Evolutionary conservation across 495 filamentous ascomycete species (phyloP), one percentile per base, ranked within the genome.

Genomic region (Achaetomiella virescens): DNA sequence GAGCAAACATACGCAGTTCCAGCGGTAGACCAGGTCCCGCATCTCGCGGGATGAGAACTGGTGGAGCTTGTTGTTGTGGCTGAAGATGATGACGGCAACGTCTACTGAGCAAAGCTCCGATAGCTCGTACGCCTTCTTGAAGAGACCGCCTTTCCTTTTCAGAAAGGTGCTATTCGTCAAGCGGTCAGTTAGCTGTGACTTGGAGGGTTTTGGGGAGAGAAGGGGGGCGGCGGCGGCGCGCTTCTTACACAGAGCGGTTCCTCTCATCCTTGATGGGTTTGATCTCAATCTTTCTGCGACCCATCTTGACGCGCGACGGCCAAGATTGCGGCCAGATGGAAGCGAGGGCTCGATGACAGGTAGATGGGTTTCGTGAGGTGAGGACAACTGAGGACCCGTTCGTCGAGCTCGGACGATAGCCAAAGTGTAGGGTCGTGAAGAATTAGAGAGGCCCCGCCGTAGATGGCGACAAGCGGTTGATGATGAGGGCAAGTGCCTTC

Each of bases 191-290:
- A 65, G 72, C 66, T 64, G 69, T 69, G n/a, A 17, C n/a, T 49
- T 46, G 54, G 38, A 37, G 27, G 40, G 56, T 41, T n/a, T n/a
- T n/a, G n/a, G n/a, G n/a, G 43, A 33, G 43, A 8, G 10, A 50
- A n/a, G 27, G 48, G 31, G 29, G 42, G 45, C 50, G 50, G 45
- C n/a, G 37, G 15, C 22, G 2, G 33, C 33, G 50, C 58, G 41
- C 43, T 59, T 81, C 91, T 78, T 89, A 97, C 92, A 96, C 93
- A 61, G 92, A 97, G 68, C 93, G 90, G 69, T 98, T 98, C 67
- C 93, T 83, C 71, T 98, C 93, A 84, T 98, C 93, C 77, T 96
- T 96, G 80, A 98, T 98, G 52, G 95, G 88, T 77, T 97, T 97
- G 81, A 98, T 98, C 76, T 97, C 93, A 70, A 98, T 98, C 85